These are phyloP conservation scores for Cryphonectria radicalis DNA, from an alignment of 2,329 filamentous ascomycete genomes.

Conservation along the genomic window DNA sequence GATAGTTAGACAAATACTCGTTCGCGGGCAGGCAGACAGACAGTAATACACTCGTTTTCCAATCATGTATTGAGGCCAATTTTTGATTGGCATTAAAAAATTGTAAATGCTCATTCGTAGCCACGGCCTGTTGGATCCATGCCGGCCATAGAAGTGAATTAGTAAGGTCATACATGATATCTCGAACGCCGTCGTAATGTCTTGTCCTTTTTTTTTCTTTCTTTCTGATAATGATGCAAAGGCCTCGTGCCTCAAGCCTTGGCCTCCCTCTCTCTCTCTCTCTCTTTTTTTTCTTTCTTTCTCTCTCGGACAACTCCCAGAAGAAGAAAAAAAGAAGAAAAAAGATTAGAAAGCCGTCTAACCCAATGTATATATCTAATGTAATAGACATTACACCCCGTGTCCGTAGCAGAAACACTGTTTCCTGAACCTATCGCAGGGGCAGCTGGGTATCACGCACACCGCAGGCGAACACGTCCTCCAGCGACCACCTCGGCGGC, in stretches of 20 bases:
- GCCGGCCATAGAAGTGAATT: slow-evolving; percentile 3
- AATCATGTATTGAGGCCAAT: neutral
- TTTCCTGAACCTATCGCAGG: slow-evolving; percentile 57
- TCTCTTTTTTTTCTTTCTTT: neutral
- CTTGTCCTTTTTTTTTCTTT: neutral
- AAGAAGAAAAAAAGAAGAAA: neutral
- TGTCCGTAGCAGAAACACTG: slow-evolving; percentile 25
- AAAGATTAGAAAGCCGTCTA: neutral
- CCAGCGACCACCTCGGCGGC: slow-evolving; percentile 81
- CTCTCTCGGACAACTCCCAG: neutral
- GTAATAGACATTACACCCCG: slow-evolving; percentile 26
- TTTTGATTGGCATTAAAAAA: neutral
- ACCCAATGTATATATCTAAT: neutral
- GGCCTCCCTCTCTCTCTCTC: too few species aligned
- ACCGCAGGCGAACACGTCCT: slow-evolving; percentile 77
- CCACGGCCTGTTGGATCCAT: neutral
- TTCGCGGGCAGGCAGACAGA: neutral
- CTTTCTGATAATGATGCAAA: neutral
- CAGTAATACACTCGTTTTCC: neutral
- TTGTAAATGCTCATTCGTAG: neutral
- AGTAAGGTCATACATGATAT: slow-evolving; percentile 13
- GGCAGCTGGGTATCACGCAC: slow-evolving; percentile 76
- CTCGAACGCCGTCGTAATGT: slow-evolving; percentile 17
- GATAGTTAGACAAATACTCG: neutral
- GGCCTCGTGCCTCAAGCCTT: neutral